Conservation (phyloP, 2,329 filamentous ascomycete genomes). For the Colletotrichum chlorophyti region DNA sequence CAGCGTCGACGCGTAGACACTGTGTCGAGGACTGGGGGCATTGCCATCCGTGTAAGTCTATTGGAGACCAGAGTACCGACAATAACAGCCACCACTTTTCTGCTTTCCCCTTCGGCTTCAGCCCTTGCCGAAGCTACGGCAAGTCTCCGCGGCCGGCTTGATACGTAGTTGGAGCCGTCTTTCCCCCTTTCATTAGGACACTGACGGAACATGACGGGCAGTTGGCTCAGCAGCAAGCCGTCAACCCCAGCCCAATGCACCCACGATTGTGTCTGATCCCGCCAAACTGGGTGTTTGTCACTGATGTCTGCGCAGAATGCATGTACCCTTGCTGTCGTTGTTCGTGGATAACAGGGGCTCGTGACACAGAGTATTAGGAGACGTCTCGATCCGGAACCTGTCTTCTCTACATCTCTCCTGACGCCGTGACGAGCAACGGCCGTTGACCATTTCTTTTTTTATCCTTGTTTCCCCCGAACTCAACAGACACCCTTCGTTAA, state of each 20-base stretch:
- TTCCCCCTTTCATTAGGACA: neutral
- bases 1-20: constrained; percentile 13
- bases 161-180: neutral
- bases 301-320: no score
- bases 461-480: neutral
- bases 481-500: neutral
- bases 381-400: neutral
- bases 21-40: neutral
- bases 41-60: constrained; percentile 26
- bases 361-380: no score
- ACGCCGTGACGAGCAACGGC: neutral
- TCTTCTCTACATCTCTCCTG: neutral
- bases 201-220: neutral
- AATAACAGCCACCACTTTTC: neutral
- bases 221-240: constrained; percentile 2
- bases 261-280: neutral
- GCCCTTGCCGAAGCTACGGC: constrained; percentile 11
- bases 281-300: constrained; percentile 1
- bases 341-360: no score
- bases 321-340: neutral
- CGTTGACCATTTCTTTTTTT: neutral
- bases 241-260: neutral
- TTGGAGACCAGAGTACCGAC: constrained; percentile 14
- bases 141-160: constrained; percentile 1
- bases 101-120: neutral